Base-by-base conservation (phyloP, 2,329 filamentous ascomycete species). In the Cladosporium sp. region DNA sequence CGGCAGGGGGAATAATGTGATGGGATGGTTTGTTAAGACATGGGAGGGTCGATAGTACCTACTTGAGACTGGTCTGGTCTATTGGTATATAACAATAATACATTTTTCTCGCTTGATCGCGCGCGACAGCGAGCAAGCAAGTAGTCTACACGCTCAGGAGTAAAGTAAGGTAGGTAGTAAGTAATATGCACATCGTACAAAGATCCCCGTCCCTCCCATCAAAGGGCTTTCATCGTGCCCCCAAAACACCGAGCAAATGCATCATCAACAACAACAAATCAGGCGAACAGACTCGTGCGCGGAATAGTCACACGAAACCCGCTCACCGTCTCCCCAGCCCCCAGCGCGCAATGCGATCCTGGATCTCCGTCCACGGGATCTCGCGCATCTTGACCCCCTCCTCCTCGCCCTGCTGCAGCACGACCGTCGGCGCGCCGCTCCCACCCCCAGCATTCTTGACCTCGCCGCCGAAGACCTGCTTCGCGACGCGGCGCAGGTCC, bases 381-480 rank as follows among this genome's bases (percentile, higher is more conserved):
- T 83, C 74, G 61, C 81, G 85, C 58, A 82, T 77, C 63, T 77
- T 83, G 28, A 85, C 77, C 0, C 85, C 85, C 51, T 85, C 81
- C 60, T 87, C 79, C 66, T 91, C 83, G 19, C 89, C 89, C 74
- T 96, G 92, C 75, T 97, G 92, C 63, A 98, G 67, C 42, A 98
- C 92, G 19, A 98, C 90, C 0, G 93, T 98, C 3, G 93, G 93
- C 16, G 89, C 86, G 11, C 93, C 93, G 57, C 84, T 93, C 3
- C 93, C 92, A 0, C 74, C 67, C 1, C 92, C 92, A 0, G 74
- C 67, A 68, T 96, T 97, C 57, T 80, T 66, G 3, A 95, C 85
- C 58, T 82, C 68, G 0, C 93, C 93, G 42, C 85, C 82, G 52
- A 96, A 83, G 8, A 98, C 85, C 60, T 82, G 75, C 60, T 76